Evolutionary conservation across 1,284 basidiomycete species (phyloP).

Genomic region (Ustilago vetiveriae): DNA sequence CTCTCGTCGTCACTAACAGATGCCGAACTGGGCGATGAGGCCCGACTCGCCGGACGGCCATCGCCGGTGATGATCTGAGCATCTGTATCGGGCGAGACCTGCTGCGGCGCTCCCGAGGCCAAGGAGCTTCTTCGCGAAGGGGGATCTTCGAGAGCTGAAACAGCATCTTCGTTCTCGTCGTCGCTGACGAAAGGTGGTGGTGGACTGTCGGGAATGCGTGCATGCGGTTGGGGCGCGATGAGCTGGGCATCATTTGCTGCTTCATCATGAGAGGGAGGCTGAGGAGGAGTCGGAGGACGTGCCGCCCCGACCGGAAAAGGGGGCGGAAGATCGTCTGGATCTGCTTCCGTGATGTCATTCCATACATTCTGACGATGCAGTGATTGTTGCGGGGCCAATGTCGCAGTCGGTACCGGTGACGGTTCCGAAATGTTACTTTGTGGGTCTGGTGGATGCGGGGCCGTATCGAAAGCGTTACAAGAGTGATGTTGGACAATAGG

Average conservation of each 20-base stretch:
- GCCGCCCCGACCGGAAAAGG: conserved; percentile 48
- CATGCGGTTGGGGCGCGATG: conserved; percentile 38
- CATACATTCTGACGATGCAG: conserved; percentile 49
- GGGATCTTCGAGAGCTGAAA: not conserved
- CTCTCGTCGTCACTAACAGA: conserved; percentile 29
- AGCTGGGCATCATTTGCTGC: conserved; percentile 27
- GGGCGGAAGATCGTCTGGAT: conserved; percentile 50
- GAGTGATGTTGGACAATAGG: conserved; percentile 21
- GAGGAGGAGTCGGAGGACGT: conserved; percentile 38
- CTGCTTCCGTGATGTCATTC: conserved; percentile 49
- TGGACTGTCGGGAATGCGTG: conserved; percentile 46
- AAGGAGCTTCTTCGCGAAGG: no score
- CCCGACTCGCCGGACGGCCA: conserved; percentile 11
- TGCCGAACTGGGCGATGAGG: conserved; percentile 12
- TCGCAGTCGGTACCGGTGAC: not conserved
- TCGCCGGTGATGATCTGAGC: not conserved
- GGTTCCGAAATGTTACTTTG: not conserved
- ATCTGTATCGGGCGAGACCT: not conserved
- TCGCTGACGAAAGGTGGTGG: conserved; percentile 58
- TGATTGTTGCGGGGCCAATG: conserved; percentile 19
- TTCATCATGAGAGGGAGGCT: conserved; percentile 30
- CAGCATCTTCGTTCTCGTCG: conserved; percentile 23
- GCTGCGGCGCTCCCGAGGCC: not conserved
- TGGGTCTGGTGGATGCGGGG: not conserved
- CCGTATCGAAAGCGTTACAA: conserved; percentile 18